Base-by-base conservation (phyloP, 768 basidiomycete species). In the Rhodotorula paludigena region DNA sequence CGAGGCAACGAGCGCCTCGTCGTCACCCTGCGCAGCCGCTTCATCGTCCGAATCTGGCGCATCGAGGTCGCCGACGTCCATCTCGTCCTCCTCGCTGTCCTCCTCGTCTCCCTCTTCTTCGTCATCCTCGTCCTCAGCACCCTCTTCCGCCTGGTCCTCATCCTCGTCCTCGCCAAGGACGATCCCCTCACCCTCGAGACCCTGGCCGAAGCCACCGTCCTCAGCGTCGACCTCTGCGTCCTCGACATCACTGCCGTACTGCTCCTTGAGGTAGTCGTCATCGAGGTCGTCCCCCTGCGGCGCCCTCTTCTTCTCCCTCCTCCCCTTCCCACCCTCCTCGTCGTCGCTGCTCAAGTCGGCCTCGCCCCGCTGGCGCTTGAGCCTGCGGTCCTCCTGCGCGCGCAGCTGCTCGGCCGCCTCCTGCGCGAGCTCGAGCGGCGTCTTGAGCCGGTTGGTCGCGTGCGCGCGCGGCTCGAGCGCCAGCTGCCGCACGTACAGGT, bases 371-470 rank as follows among this genome's bases (percentile, higher is more conserved):
- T 97, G 96, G 32, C 96, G 85, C 73, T 85, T 81, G 55, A 87
- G 77, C 36, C 96, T 82, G 71, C 82, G 83, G 73, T 83, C 82
- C 79, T 99, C 96, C 2, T 90, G 89, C 77, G 86, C 87, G 79
- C 93, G 89, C 60, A 99, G 78, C 9, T 84, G 82, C 72, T 89
- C 89, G 74, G 90, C 92, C 75, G 89, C 89, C 68, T 94, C 92
- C 67, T 88, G 66, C 9, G 92, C 93, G 36, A 92, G 74, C 75
- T 99, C 96, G 74, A 97, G 92, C 74, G 96, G 94, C 0, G 93
- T 97, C 81, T 96, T 97, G 36, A 90, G 92, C 62, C 96, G 81
- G 77, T 99, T 89, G 76, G 91, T 96, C 1, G 96, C 89, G 70
- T 92, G 90, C 5, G 96, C 89, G 2, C 96, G 85, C 73, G 89